These are phyloP conservation scores for Barnettozyma populi DNA, from an alignment of 805 yeast species.

Conservation along the genomic window DNA sequence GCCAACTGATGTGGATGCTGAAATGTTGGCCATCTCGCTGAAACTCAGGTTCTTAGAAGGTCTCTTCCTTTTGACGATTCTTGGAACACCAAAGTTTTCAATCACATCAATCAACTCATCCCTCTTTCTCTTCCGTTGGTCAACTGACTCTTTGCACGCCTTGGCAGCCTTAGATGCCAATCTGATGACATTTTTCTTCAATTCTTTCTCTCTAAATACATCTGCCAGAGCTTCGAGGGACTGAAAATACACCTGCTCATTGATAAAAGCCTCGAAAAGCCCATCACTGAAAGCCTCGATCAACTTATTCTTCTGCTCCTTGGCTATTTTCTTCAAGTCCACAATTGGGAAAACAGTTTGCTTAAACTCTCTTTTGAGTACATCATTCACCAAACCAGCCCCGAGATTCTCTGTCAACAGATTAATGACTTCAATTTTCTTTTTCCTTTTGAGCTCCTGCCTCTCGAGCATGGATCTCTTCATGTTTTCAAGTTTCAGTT, in stretches of 20 bases:
- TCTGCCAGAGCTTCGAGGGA: conserved; percentile 43
- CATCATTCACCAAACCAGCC: conserved; percentile 6
- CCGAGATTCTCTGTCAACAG: background rate
- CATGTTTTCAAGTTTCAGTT: conserved; percentile 11
- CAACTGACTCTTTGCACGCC: conserved; percentile 19
- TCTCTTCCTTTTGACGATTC: conserved; percentile 20
- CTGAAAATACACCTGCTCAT: conserved; percentile 45
- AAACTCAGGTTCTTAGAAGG: conserved; percentile 3
- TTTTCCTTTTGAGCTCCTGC: conserved; percentile 15
- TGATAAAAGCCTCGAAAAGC: conserved; percentile 53
- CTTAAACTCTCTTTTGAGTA: conserved; percentile 22
- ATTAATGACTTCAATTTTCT: conserved; percentile 13
- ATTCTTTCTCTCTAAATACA: conserved; percentile 25
- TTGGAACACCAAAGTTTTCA: conserved; percentile 32
- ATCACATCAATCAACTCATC: conserved; percentile 35
- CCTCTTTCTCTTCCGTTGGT: conserved; percentile 32
- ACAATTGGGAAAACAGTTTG: conserved; percentile 11
- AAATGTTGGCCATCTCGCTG: conserved; percentile 4
- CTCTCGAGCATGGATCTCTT: conserved; percentile 13
- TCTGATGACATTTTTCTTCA: conserved; percentile 30
- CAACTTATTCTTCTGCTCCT: conserved; percentile 22
- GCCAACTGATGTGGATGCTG: conserved; percentile 6
- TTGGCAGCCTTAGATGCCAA: conserved; percentile 29
- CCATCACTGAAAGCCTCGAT: conserved; percentile 42
- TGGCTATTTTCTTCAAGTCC: conserved; percentile 10